Evolutionary conservation across 2,329 filamentous ascomycete species (phyloP).

Genomic region (Amauroascus niger): DNA sequence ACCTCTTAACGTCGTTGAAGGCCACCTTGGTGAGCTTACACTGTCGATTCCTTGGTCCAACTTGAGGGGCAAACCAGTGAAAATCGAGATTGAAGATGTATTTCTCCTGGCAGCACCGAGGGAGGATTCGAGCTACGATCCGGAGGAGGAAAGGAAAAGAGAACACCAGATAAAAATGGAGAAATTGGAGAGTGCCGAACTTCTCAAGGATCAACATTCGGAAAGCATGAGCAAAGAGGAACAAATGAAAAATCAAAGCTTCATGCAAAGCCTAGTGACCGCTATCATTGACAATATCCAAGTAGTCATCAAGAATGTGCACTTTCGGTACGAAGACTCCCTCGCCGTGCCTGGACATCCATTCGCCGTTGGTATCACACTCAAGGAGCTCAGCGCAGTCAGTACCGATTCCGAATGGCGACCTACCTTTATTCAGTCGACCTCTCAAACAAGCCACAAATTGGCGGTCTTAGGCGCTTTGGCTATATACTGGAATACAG

Average conservation of each 20-base stretch:
- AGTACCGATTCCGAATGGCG: slow-evolving; percentile 94
- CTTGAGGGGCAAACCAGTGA: slow-evolving; percentile 83
- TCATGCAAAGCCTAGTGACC: slow-evolving; percentile 86
- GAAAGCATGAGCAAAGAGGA: slow-evolving; percentile 92
- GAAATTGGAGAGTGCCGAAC: slow-evolving; percentile 89
- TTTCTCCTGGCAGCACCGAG: slow-evolving; percentile 91
- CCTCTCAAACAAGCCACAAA: slow-evolving; percentile 77
- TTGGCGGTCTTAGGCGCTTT: slow-evolving; percentile 81
- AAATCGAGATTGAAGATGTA: slow-evolving; percentile 92
- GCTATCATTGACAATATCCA: slow-evolving; percentile 98
- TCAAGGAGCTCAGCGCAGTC: slow-evolving; percentile 93
- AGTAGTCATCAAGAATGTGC: slow-evolving; percentile 95
- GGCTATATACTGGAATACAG: slow-evolving; percentile 97
- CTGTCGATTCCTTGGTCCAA: slow-evolving; percentile 97
- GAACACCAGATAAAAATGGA: slow-evolving; percentile 95
- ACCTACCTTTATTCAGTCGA: slow-evolving; percentile 89
- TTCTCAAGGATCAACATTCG: slow-evolving; percentile 83
- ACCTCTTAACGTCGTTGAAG: slow-evolving; percentile 91
- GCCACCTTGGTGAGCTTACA: slow-evolving; percentile 84
- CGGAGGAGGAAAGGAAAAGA: slow-evolving; percentile 80
- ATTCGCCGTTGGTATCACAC: slow-evolving; percentile 81
- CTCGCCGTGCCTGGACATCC: slow-evolving; percentile 91
- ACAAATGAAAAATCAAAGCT: slow-evolving; percentile 94
- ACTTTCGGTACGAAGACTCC: slow-evolving; percentile 95
- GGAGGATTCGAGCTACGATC: slow-evolving; percentile 86